Conservation (phyloP, 139 green algal species). For the Micractinium sp. region DNA sequence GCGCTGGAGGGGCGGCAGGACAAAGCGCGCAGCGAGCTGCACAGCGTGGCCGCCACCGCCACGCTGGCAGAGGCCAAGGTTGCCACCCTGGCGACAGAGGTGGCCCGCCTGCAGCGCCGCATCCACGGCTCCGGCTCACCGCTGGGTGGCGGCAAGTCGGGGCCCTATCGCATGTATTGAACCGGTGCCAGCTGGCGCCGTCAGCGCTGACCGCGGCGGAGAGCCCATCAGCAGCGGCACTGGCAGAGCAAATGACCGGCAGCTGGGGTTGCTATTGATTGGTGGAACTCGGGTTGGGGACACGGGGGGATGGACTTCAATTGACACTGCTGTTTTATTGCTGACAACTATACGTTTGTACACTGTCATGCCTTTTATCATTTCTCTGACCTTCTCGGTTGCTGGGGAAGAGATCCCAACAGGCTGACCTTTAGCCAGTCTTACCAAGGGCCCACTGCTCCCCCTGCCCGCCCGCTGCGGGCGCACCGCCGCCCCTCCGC, state of each 20-base stretch:
- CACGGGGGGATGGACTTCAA: background rate
- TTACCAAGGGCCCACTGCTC: no score
- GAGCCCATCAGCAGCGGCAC: no score
- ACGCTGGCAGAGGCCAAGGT: constrained; percentile 15
- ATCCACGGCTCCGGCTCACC: background rate
- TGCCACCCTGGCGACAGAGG: background rate
- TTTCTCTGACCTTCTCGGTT: no score
- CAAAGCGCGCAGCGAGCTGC: constrained; percentile 5
- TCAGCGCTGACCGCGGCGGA: no score
- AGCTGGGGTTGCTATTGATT: background rate
- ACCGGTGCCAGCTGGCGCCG: no score
- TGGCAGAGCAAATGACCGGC: background rate
- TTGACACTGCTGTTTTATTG: background rate
- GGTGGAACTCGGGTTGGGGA: background rate
- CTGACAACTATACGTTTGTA: background rate
- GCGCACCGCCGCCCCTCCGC: no score
- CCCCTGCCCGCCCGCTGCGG: no score
- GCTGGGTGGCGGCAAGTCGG: background rate
- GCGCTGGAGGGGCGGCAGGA: constrained; percentile 17
- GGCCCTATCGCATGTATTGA: background rate
- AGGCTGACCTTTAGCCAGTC: no score
- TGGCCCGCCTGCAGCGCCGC: constrained; percentile 15
- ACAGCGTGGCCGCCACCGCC: background rate
- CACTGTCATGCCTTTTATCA: no score
- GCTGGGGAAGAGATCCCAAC: no score